phyloP scores from a whole-genome alignment of 208 protist species.

The Blastocrithidia nonstop region DNA sequence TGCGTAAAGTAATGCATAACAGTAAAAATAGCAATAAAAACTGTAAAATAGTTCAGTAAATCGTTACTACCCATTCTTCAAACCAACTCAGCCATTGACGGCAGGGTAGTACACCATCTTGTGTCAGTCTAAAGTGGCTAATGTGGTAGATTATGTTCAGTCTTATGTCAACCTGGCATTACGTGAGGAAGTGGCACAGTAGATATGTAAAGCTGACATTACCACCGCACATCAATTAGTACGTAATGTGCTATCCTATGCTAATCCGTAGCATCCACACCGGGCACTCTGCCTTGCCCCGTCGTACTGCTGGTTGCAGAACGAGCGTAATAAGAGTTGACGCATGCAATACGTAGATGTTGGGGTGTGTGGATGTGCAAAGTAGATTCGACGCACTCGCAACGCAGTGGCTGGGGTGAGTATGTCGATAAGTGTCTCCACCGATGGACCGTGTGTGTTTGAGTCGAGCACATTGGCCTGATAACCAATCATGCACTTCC shows the following conservation, averaged over 20 bases:
- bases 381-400: conserved; percentile 28
- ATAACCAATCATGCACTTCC: conserved; percentile 8
- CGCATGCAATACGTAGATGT: conserved; percentile 68
- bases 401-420: conserved; percentile 17
- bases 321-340: conserved; percentile 44
- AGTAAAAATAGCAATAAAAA: neutral
- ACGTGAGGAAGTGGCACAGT: conserved; percentile 26
- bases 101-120: conserved; percentile 72
- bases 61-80: conserved; percentile 11
- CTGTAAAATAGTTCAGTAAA: neutral
- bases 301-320: conserved; percentile 58
- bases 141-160: conserved; percentile 25
- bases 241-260: conserved; percentile 19
- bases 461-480: conserved; percentile 9
- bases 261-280: conserved; percentile 18
- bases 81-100: conserved; percentile 23
- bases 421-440: neutral
- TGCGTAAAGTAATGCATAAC: too few species aligned
- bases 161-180: conserved; percentile 24
- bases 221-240: conserved; percentile 12
- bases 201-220: conserved; percentile 13
- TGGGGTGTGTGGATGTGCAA: conserved; percentile 12
- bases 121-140: conserved; percentile 12
- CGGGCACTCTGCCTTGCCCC: conserved; percentile 46
- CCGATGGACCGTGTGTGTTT: conserved; percentile 7